Base-by-base conservation (phyloP, 2,329 filamentous ascomycete genomes). In the Fusarium sp. region DNA sequence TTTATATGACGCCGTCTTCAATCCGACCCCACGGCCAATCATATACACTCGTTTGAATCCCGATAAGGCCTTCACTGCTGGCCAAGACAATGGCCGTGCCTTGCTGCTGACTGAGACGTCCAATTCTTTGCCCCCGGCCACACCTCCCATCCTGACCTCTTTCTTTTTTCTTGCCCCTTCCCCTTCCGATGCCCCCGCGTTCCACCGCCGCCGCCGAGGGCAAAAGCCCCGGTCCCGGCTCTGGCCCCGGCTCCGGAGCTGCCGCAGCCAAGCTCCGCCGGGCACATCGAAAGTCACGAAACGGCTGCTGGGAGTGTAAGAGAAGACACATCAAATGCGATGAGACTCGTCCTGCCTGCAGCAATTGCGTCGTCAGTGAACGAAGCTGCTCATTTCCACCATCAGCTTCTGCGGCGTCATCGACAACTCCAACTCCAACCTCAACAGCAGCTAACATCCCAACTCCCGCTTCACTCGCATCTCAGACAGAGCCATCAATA, bases 241-340 rank as follows among this genome's bases (percentile, higher is more conserved):
- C 57, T 55, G 59, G 55, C 25, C 47, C 61, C 57, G 56, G 61
- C 15, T 47, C 61, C 57, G 54, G 61, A 19, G 38, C 43, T 28
- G 58, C 48, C 35, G 38, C 58, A 22, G 52, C 68, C 52, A 76
- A 77, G 61, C 70, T 73, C 12, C 72, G 76, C 15, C 74, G 76
- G 32, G 70, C 75, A 5, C 76, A 78, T 66, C 73, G 74, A 41
- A 79, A 79, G 59, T 79, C 77, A n/a, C 71, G 76, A 19, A 77
- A 76, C 44, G 76, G 77, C 28, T 79, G 77, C 59, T 72, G 61
- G 53, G 76, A 77, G 60, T 79, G 77, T 68, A 79, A 79, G 67
- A 61, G 75, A 13, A 72, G 77, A 2, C 77, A 79, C 40, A 77
- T 78, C 50, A 78, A 77, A 32, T 81, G 79, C 68, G 79, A 81